These are phyloP conservation scores for Fusarium sp. DNA, from an alignment of 2,329 filamentous ascomycete species.

Conservation along the genomic window DNA sequence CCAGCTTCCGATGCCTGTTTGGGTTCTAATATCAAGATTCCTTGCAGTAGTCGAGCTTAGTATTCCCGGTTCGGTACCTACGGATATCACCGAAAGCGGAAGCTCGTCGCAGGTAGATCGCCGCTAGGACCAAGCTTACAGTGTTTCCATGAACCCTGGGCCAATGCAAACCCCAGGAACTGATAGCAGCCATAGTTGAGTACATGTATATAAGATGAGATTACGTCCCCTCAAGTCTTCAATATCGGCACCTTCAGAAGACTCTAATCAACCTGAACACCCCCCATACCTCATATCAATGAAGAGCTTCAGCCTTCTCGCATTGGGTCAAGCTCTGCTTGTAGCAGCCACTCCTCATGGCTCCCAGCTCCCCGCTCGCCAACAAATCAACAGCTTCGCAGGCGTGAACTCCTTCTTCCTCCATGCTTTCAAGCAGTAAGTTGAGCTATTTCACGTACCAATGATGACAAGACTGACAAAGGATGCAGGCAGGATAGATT, in stretches of 20 bases:
- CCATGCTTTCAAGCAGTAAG: background rate
- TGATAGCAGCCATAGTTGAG: fast-evolving
- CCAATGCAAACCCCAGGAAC: background rate
- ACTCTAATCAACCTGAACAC: fast-evolving
- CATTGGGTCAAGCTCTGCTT: background rate
- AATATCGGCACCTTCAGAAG: background rate
- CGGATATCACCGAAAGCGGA: background rate
- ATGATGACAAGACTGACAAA: background rate
- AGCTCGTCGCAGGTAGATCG: background rate
- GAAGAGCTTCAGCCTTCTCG: background rate
- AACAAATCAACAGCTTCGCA: background rate
- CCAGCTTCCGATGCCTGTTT: background rate
- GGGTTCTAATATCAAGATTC: too few relatives aligned
- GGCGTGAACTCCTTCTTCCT: background rate
- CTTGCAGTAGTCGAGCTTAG: too few relatives aligned
- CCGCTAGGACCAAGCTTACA: background rate
- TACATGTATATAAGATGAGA: background rate
- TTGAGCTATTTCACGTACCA: fast-evolving
- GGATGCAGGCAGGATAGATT: background rate
- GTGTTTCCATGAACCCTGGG: too few relatives aligned
- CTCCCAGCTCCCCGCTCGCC: background rate
- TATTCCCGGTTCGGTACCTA: fast-evolving
- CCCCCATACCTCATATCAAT: background rate
- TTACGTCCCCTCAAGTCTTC: fast-evolving
- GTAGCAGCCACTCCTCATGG: background rate